These are phyloP conservation scores for Truncatella angustata DNA, from an alignment of 2,329 filamentous ascomycete species.

Conservation along the genomic window DNA sequence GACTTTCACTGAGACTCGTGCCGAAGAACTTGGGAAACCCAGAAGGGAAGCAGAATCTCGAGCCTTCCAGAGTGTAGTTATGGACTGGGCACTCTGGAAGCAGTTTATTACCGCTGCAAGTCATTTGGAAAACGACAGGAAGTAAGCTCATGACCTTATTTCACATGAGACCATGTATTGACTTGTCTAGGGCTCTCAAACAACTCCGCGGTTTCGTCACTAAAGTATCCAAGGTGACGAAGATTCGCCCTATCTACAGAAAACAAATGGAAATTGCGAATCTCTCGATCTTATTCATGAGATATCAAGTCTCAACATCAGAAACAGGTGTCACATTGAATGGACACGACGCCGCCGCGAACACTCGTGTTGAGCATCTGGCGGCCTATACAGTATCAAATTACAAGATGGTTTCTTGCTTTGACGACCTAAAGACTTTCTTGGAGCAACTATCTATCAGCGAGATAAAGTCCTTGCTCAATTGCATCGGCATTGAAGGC, in stretches of 20 bases:
- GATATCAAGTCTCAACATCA: not conserved
- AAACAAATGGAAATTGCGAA: conserved; percentile 13
- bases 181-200: conserved; percentile 16
- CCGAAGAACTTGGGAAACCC: not conserved
- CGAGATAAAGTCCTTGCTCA: conserved; percentile 37
- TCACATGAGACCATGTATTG: not conserved
- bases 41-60: not conserved
- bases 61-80: conserved; percentile 5
- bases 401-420: conserved; percentile 37
- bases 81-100: conserved; percentile 36
- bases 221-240: conserved; percentile 13
- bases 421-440: conserved; percentile 46
- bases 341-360: not conserved
- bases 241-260: conserved; percentile 10
- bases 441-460: conserved; percentile 38
- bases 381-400: conserved; percentile 35
- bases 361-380: conserved; percentile 26
- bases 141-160: conserved; percentile 25
- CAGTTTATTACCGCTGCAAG: conserved; percentile 37
- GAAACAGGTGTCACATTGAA: not conserved
- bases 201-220: conserved; percentile 13
- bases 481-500: conserved; percentile 22
- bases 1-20: not conserved
- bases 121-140: conserved; percentile 27
- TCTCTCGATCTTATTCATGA: conserved; percentile 13